A percentile compares a stretch with the other conserved stretches of the same genome.
Conservation (phyloP, 257 asterid species). For the Verbena officinalis region DNA sequence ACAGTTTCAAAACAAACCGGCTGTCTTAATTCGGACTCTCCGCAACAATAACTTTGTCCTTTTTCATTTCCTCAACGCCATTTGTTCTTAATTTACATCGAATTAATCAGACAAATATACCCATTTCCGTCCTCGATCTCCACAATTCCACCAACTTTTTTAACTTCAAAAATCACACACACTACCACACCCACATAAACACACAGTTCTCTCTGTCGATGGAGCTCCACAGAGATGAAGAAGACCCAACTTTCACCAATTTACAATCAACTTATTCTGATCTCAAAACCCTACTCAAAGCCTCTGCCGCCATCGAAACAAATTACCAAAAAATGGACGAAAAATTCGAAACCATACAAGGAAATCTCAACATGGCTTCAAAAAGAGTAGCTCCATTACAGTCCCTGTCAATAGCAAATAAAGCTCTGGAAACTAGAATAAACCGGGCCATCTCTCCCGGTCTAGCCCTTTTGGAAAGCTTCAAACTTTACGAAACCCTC, state of each 20-base stretch:
- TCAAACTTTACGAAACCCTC: constrained; percentile 63
- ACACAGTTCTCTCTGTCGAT: constrained; percentile 14
- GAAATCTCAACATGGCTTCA: constrained; percentile 47
- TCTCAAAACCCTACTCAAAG: constrained; percentile 48
- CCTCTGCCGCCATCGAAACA: constrained; percentile 42
- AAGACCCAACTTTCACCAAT: constrained; percentile 41
- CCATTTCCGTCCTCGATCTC: constrained; percentile 6
- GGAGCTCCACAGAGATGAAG: constrained; percentile 40
- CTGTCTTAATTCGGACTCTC: constrained; percentile 29
- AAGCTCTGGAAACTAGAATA: constrained; percentile 70
- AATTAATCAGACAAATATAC: neutral
- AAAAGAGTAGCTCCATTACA: constrained; percentile 67
- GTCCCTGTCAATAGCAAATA: constrained; percentile 72
- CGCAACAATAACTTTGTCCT: constrained; percentile 26
- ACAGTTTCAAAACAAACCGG: constrained; percentile 30
- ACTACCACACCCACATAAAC: neutral
- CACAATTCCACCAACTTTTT: neutral
- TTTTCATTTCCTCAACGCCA: constrained; percentile 33
- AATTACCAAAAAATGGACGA: constrained; percentile 44
- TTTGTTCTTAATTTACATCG: constrained; percentile 41
- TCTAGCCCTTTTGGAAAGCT: constrained; percentile 63
- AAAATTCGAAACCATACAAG: constrained; percentile 39
- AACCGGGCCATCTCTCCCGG: constrained; percentile 79
- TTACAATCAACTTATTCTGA: constrained; percentile 47
- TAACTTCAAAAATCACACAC: neutral